Evolutionary conservation across 73 alveolate species (phyloP).

Genomic region (Tetrahymena malaccensis): DNA sequence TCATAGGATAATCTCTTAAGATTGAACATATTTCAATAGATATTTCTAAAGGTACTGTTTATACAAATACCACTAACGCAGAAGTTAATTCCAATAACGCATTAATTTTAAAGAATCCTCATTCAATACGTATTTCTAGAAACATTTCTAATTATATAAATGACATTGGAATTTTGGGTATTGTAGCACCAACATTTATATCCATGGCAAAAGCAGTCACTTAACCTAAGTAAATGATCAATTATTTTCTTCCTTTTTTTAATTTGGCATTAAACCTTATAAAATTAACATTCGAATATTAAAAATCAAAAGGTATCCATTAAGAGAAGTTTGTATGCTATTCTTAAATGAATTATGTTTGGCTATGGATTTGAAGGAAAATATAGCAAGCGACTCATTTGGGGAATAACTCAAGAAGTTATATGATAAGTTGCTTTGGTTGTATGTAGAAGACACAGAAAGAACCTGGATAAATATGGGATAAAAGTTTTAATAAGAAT

Average conservation of each 20-base stretch:
- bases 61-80: neutral
- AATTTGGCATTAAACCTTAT: no score
- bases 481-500: neutral
- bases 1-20: neutral
- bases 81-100: neutral
- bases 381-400: neutral
- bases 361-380: neutral
- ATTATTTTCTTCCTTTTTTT: neutral
- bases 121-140: neutral
- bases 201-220: neutral
- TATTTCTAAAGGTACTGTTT: neutral
- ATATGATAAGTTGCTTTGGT: neutral
- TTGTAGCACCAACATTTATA: neutral
- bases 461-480: neutral
- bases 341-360: neutral
- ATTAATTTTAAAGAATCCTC: neutral
- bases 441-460: neutral
- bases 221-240: neutral
- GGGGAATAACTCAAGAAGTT: neutral
- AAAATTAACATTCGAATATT: neutral
- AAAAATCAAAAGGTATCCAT: neutral
- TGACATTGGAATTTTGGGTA: neutral
- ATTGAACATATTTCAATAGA: neutral
- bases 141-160: neutral
- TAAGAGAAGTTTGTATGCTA: neutral